Conservation (phyloP, 129 eudicot species). For the Helichrysum umbraculigerum region DNA sequence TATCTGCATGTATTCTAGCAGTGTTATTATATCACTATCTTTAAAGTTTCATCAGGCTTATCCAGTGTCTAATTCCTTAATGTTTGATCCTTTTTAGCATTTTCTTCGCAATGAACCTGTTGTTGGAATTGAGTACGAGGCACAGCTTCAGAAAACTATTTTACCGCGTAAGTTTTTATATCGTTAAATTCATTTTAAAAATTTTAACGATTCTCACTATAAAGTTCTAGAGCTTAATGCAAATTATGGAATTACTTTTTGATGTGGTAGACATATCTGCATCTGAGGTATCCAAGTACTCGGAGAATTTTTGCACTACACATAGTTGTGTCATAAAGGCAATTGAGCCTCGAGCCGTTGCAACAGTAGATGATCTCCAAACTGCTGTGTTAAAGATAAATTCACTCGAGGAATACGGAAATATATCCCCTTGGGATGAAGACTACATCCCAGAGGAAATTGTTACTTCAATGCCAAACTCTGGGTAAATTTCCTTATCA, state of each 20-base stretch:
- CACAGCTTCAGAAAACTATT: slow-evolving; percentile 85
- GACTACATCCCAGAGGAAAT: slow-evolving; percentile 91
- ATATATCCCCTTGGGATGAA: slow-evolving; percentile 73
- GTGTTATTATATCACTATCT: slow-evolving; percentile 15
- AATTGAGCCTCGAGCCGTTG: slow-evolving; percentile 78
- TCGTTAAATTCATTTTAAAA: neutral
- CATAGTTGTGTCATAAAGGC: slow-evolving; percentile 74
- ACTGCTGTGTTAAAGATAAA: slow-evolving; percentile 59
- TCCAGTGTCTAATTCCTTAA: slow-evolving; percentile 30
- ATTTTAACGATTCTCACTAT: slow-evolving; percentile 14
- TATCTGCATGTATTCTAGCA: slow-evolving; percentile 57
- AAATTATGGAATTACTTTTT: slow-evolving; percentile 23
- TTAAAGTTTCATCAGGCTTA: slow-evolving; percentile 11
- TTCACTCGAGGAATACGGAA: slow-evolving; percentile 60
- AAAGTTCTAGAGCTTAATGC: slow-evolving; percentile 8
- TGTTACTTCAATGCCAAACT: slow-evolving; percentile 60
- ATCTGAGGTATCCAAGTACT: slow-evolving; percentile 74
- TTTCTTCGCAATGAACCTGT: slow-evolving; percentile 88
- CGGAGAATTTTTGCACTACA: slow-evolving; percentile 77
- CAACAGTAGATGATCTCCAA: slow-evolving; percentile 66
- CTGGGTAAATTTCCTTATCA: slow-evolving; percentile 61
- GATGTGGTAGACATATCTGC: slow-evolving; percentile 63
- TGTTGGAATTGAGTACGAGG: slow-evolving; percentile 86
- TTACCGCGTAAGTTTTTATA: slow-evolving; percentile 65
- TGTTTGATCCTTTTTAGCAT: slow-evolving; percentile 52